phyloP scores from a whole-genome alignment of 352 stramenopile genomes.

The Globisporangium paddicum region DNA sequence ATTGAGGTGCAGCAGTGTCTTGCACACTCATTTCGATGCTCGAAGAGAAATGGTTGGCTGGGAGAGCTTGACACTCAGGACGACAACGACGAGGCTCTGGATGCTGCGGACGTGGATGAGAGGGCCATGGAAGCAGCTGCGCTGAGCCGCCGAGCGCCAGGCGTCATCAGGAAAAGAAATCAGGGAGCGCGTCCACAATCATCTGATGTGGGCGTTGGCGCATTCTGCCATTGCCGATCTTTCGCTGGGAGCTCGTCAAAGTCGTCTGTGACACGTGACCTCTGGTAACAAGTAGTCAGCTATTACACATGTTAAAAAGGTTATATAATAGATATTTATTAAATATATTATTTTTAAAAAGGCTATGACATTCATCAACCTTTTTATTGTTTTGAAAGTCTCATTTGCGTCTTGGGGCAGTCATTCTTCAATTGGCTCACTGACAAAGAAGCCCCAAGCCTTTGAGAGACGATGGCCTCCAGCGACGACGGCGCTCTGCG shows the following conservation, averaged over 20 bases:
- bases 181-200: no score
- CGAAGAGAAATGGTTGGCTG: not conserved
- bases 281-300: not conserved
- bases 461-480: not conserved
- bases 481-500: slow-evolving; percentile 12
- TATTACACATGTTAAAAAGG: not conserved
- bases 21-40: not conserved
- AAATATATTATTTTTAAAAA: no score
- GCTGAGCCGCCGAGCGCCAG: no score
- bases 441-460: not conserved
- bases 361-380: no score
- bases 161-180: slow-evolving; percentile 2
- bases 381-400: not conserved
- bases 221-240: no score
- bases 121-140: not conserved
- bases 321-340: no score
- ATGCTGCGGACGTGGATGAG: no score
- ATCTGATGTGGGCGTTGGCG: no score
- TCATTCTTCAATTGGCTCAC: slow-evolving; percentile 1
- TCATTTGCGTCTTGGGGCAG: not conserved
- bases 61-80: not conserved
- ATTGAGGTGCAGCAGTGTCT: not conserved
- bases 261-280: not conserved
- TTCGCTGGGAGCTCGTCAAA: not conserved
- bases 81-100: not conserved